Conservation (phyloP, 106 monocot species). For the Cymbidium sinense region DNA sequence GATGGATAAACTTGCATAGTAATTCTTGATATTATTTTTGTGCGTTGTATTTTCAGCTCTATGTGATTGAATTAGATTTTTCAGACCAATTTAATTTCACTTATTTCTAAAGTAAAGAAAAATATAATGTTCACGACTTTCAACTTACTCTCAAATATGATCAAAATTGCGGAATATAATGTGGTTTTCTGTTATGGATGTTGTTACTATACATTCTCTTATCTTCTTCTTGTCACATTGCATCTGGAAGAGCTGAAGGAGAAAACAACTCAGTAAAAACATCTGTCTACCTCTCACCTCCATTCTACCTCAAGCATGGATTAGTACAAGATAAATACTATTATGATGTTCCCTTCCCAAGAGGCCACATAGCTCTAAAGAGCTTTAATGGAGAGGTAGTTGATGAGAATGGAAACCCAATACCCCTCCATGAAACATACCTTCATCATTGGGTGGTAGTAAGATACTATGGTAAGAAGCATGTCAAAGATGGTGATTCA, state of each 20-base stretch:
- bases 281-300: slow-evolving; percentile 48
- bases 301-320: slow-evolving; percentile 47
- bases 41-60: no score
- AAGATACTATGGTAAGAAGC: slow-evolving; percentile 32
- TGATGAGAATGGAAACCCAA: slow-evolving; percentile 43
- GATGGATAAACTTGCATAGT: no score
- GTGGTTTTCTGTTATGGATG: slow-evolving; percentile 6
- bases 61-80: no score
- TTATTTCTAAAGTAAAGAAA: no score
- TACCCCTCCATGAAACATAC: slow-evolving; percentile 80
- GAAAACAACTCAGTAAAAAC: slow-evolving; percentile 27
- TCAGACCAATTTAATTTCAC: no score
- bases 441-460: slow-evolving; percentile 75
- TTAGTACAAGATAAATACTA: slow-evolving; percentile 45
- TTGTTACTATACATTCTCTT: background rate
- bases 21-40: no score
- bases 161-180: slow-evolving; percentile 11
- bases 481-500: background rate
- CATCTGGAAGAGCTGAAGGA: background rate
- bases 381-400: slow-evolving; percentile 68
- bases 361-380: slow-evolving; percentile 78
- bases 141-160: no score
- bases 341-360: slow-evolving; percentile 53
- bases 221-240: background rate
- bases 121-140: no score